Conservation (phyloP, 805 yeast species). For the Suhomyces xylopsoci region DNA sequence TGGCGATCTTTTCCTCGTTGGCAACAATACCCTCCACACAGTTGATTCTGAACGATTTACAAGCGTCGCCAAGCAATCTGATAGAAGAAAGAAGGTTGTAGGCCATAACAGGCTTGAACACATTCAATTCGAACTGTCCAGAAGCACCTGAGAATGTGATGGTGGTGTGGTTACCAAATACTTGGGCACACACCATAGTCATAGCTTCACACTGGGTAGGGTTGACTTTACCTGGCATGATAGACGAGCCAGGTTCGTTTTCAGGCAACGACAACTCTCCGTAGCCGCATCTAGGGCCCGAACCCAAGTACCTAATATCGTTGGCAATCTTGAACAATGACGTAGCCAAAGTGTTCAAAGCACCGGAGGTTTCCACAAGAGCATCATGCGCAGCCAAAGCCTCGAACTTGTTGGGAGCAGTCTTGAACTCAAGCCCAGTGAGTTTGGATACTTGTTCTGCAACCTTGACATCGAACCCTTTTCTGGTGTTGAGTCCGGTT, state of each 20-base stretch:
- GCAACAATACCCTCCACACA: conserved; percentile 40
- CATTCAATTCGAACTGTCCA: conserved; percentile 40
- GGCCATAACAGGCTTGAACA: conserved; percentile 40
- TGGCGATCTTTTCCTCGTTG: conserved; percentile 34
- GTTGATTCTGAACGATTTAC: conserved; percentile 32
- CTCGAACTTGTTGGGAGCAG: conserved; percentile 41
- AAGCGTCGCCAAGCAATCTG: conserved; percentile 34
- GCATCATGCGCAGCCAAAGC: conserved; percentile 43
- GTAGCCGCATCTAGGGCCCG: conserved; percentile 42
- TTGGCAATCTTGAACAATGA: conserved; percentile 39
- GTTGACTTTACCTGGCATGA: conserved; percentile 42
- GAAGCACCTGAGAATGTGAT: conserved; percentile 40
- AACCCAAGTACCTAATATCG: conserved; percentile 39
- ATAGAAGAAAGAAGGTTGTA: conserved; percentile 34
- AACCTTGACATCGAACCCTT: conserved; percentile 34
- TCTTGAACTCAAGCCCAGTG: conserved; percentile 32
- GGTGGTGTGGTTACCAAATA: conserved; percentile 38
- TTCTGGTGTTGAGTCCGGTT: conserved; percentile 37
- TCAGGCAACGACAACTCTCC: conserved; percentile 40
- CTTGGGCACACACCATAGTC: conserved; percentile 41
- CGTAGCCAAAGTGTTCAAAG: conserved; percentile 36
- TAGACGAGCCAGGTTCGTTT: conserved; percentile 41
- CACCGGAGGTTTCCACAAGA: conserved; percentile 40
- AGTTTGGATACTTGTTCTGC: conserved; percentile 32
- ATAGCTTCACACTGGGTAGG: conserved; percentile 41